Percentiles rank a stretch among this genome's conserved stretches.
Conservation (phyloP, 495 filamentous ascomycete genomes). For the Penicillium lividum region DNA sequence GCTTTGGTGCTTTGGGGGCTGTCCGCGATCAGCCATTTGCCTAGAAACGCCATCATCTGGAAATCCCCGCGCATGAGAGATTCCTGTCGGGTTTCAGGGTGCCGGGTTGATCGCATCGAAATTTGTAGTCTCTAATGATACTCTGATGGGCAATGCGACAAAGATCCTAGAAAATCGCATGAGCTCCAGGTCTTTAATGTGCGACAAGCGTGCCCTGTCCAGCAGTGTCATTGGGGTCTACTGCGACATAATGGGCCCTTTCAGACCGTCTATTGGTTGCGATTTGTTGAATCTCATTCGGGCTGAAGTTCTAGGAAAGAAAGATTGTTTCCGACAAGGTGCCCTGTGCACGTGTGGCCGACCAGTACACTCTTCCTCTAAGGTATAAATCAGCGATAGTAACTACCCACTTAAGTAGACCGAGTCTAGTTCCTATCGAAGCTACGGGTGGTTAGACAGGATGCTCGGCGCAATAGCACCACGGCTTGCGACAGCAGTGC, state of each 20-base stretch:
- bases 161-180: constrained; percentile 18
- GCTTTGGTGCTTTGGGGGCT: constrained; percentile 5
- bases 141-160: constrained; percentile 28
- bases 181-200: constrained; percentile 17
- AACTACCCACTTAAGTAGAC: background rate
- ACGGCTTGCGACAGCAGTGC: constrained; percentile 33
- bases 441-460: constrained; percentile 18
- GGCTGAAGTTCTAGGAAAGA: background rate
- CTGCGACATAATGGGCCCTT: constrained; percentile 1
- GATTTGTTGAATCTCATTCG: constrained; percentile 16
- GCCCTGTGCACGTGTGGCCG: constrained; percentile 4
- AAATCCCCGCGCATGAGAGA: constrained; percentile 6
- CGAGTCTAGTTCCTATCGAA: constrained; percentile 6
- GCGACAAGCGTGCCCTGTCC: constrained; percentile 11
- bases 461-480: constrained; percentile 31
- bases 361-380: constrained; percentile 1
- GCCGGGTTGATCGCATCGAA: constrained; percentile 16
- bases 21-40: background rate
- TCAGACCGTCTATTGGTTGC: constrained; percentile 8
- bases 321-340: constrained; percentile 17
- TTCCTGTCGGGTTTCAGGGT: constrained; percentile 5
- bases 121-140: background rate
- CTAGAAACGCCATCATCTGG: constrained; percentile 1
- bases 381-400: background rate
- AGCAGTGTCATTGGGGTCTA: background rate